A percentile compares a stretch with the other conserved stretches of the same genome.
Evolutionary conservation across 202 grass and related monocot species (phyloP).

Genomic region (Setaria viridis): DNA sequence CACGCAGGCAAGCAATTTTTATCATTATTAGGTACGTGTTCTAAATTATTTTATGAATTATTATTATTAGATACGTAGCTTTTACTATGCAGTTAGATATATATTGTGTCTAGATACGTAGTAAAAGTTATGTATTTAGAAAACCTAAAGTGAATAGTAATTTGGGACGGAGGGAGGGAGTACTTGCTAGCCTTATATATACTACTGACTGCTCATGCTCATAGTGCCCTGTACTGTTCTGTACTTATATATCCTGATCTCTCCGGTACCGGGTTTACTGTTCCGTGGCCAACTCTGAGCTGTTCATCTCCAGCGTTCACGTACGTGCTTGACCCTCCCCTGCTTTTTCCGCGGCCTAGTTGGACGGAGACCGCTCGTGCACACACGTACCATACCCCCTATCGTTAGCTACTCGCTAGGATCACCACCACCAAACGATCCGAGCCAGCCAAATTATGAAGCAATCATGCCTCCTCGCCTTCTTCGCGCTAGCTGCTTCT

Average conservation of each 20-base stretch:
- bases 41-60: too few relatives aligned
- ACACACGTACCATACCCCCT: not conserved
- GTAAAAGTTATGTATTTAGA: too few relatives aligned
- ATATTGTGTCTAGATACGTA: too few relatives aligned
- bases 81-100: too few relatives aligned
- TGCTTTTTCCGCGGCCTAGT: not conserved
- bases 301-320: not conserved
- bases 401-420: not conserved
- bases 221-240: not conserved
- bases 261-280: not conserved
- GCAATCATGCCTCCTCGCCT: not conserved
- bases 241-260: not conserved
- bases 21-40: too few relatives aligned
- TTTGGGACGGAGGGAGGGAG: too few relatives aligned
- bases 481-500: not conserved
- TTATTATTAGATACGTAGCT: too few relatives aligned
- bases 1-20: too few relatives aligned
- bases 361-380: not conserved
- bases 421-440: not conserved
- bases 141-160: too few relatives aligned
- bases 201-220: too few relatives aligned
- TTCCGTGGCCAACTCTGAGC: constrained; percentile 2
- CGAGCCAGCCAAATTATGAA: constrained; percentile 22
- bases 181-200: not conserved
- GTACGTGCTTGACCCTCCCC: not conserved